Base-by-base conservation (phyloP, 2,329 filamentous ascomycete species). In the Aspergillus amoenus region DNA sequence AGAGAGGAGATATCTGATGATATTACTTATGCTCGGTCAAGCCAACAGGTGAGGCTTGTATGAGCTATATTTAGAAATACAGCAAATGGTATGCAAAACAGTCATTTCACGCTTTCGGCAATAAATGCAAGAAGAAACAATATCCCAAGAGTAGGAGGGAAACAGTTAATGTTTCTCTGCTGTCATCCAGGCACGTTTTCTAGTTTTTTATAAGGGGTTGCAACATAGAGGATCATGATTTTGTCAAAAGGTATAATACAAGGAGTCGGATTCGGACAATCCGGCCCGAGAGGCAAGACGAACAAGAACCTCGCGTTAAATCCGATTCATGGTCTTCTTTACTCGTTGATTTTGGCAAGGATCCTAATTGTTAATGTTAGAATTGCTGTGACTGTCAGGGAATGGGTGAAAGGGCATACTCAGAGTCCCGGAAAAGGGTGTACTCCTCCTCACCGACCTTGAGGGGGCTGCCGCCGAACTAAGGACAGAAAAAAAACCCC, bases 261-360 rank as follows among this genome's bases (percentile, higher is more conserved):
- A 56, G 58, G 58, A 55, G 58, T 59, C 48, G 59, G 58, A 52
- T 58, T 59, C 48, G 41, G 60, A 43, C 56, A 55, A 61, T 66
- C 63, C 54, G 45, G 48, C 40, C 58, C 61, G 56, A 58, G 46
- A 62, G 63, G 58, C 56, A 59, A 61, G 59, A 62, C 52, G 61
- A 52, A 61, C 60, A 53, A 60, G 52, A 54, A 41, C 59, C 12
- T 55, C 59, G 44, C 46, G 46, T 34, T 37, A 51, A 55, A 34
- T 49, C 54, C 39, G 50, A 55, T 47, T 53, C 41, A 47, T 24
- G 42, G 6, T 8, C 32, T 51, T 30, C 58, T 83, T 82, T 90
- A 96, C 84, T 97, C 93, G 81, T 91, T 96, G 85, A 99, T 96
- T 89, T 97, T 99, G 77, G 94, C 94, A 61, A 99, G 87, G 68